A percentile compares a stretch with the other conserved stretches of the same genome.
Conservation (phyloP, 2,329 filamentous ascomycete genomes). For the Lachnellula subtilissima region DNA sequence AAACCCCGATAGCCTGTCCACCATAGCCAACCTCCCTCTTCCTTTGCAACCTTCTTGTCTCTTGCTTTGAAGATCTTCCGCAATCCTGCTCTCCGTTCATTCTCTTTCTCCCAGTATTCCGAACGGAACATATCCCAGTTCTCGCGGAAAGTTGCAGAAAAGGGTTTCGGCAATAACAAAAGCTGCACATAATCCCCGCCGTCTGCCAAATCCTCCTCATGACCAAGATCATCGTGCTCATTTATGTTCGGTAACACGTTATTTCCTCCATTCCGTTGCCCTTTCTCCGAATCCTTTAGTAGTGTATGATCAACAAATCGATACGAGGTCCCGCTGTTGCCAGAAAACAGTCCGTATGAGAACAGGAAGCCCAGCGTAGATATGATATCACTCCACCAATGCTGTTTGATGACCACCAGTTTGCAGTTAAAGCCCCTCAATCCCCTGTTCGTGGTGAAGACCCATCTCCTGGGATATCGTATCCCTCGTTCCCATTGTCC, state of each 20-base stretch:
- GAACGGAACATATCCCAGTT: slow-evolving; percentile 94
- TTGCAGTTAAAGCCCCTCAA: slow-evolving; percentile 93
- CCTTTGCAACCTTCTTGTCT: slow-evolving; percentile 62
- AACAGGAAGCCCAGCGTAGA: slow-evolving; percentile 72
- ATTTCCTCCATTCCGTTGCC: slow-evolving; percentile 43
- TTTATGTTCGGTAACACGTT: slow-evolving; percentile 38
- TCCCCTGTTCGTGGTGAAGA: slow-evolving; percentile 82
- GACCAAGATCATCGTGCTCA: slow-evolving; percentile 57
- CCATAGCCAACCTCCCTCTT: slow-evolving; percentile 73
- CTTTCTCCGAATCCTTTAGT: slow-evolving; percentile 55
- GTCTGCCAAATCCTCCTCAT: slow-evolving; percentile 85
- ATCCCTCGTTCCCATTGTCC: slow-evolving; percentile 96
- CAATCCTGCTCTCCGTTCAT: slow-evolving; percentile 75
- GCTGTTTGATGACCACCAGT: slow-evolving; percentile 79
- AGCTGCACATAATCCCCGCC: slow-evolving; percentile 92
- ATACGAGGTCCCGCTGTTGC: slow-evolving; percentile 64
- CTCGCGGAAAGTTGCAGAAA: slow-evolving; percentile 88
- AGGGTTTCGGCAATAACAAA: slow-evolving; percentile 85
- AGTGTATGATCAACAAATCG: slow-evolving; percentile 67
- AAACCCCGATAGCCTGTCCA: slow-evolving; percentile 71
- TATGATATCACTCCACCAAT: slow-evolving; percentile 74
- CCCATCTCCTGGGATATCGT: slow-evolving; percentile 88
- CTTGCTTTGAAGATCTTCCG: slow-evolving; percentile 64
- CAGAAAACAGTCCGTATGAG: slow-evolving; percentile 68
- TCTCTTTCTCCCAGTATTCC: slow-evolving; percentile 97